Conservation (phyloP, 2,329 filamentous ascomycete species). For the Capronia coronata region DNA sequence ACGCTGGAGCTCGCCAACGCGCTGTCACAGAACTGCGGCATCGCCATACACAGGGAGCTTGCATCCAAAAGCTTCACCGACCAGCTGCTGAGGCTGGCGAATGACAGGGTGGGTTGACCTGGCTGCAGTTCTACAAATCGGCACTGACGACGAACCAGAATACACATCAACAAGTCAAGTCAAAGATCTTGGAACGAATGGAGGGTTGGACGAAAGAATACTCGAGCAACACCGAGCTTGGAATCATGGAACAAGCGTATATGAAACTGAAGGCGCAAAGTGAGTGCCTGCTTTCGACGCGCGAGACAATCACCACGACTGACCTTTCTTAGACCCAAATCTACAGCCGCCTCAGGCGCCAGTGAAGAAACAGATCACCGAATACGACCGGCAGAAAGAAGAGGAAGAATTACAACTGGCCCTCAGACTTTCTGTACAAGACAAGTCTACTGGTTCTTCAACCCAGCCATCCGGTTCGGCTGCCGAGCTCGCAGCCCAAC, state of each 20-base stretch:
- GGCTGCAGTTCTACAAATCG: slow-evolving; percentile 5
- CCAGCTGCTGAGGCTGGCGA: slow-evolving; percentile 79
- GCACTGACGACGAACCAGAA: slow-evolving; percentile 48
- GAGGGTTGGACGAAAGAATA: slow-evolving; percentile 96
- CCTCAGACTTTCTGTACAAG: slow-evolving; percentile 82
- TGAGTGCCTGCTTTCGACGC: slow-evolving; percentile 33
- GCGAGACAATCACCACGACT: neutral
- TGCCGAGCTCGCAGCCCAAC: slow-evolving; percentile 34
- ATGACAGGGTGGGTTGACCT: slow-evolving; percentile 57
- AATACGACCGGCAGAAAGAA: slow-evolving; percentile 84
- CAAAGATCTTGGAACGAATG: slow-evolving; percentile 95
- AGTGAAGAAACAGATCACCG: slow-evolving; percentile 84
- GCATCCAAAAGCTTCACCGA: slow-evolving; percentile 92
- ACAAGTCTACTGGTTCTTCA: slow-evolving; percentile 52
- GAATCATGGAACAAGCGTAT: slow-evolving; percentile 96
- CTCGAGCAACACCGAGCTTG: slow-evolving; percentile 76
- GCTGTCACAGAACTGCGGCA: slow-evolving; percentile 84
- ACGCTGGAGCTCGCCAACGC: slow-evolving; percentile 88
- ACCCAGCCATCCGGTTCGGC: slow-evolving; percentile 37
- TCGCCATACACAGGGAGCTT: slow-evolving; percentile 79
- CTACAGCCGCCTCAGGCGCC: slow-evolving; percentile 88
- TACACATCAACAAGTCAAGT: slow-evolving; percentile 92
- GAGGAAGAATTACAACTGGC: slow-evolving; percentile 97
- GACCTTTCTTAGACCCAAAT: slow-evolving; percentile 61
- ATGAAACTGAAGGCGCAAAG: slow-evolving; percentile 71